A percentile compares a stretch with the other conserved stretches of the same genome.
Conservation (phyloP, 208 protist genomes). For the Crithidia mellificae region DNA sequence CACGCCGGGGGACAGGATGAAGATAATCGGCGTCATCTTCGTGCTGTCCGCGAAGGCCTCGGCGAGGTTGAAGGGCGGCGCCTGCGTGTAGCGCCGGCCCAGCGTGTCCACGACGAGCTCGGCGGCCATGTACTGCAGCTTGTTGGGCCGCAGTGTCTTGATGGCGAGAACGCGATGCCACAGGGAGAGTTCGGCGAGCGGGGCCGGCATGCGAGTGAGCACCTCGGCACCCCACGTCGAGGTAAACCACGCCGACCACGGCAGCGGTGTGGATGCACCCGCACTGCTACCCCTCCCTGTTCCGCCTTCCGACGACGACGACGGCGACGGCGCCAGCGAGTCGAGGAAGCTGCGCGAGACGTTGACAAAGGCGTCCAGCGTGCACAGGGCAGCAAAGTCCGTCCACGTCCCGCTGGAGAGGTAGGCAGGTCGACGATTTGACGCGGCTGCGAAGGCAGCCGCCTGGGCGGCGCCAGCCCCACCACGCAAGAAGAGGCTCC, state of each 20-base stretch:
- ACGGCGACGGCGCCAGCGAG: neutral
- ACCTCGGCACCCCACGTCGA: constrained; percentile 75
- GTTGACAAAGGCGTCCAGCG: constrained; percentile 76
- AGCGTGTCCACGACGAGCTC: constrained; percentile 69
- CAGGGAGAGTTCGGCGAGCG: constrained; percentile 45
- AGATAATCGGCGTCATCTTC: constrained; percentile 92
- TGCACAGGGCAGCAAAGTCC: constrained; percentile 86
- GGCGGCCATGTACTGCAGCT: constrained; percentile 76
- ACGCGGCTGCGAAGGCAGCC: constrained; percentile 29
- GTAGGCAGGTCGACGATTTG: constrained; percentile 69
- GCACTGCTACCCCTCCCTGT: no score
- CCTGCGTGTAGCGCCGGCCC: constrained; percentile 78
- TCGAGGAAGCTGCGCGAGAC: constrained; percentile 80
- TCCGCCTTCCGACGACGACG: neutral
- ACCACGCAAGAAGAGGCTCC: constrained; percentile 85
- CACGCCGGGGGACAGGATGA: constrained; percentile 92
- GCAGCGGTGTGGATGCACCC: no score
- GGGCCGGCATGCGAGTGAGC: constrained; percentile 38
- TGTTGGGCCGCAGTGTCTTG: constrained; percentile 81
- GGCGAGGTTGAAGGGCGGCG: constrained; percentile 79
- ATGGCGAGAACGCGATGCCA: constrained; percentile 90
- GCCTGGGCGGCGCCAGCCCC: constrained; percentile 52
- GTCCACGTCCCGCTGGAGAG: constrained; percentile 91
- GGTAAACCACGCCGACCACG: constrained; percentile 88
- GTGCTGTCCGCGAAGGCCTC: constrained; percentile 91